Base-by-base conservation (phyloP, 768 basidiomycete genomes). In the Trametes cinnabarina region DNA sequence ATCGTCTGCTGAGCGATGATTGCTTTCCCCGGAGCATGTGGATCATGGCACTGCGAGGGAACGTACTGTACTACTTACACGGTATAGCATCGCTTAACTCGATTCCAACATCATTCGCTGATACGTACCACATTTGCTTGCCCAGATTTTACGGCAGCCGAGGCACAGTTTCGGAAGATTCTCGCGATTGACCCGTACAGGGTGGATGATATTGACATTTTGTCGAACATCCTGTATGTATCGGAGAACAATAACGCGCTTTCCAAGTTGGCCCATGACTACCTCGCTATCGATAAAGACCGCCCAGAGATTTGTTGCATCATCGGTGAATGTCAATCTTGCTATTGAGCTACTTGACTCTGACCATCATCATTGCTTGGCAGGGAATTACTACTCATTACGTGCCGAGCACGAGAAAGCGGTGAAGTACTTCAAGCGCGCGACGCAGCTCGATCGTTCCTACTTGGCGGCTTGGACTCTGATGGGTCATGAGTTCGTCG, bases 401-500 rank as follows among this genome's bases (percentile, higher is more conserved):
- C 85, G 94, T 25, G 84, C 86, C 12, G 96, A 98, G 67, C 94
- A 98, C 72, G 93, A 93, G 70, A 95, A 96, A 74, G 94, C 97
- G 1, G 88, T 98, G 63, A 89, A 89, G 66, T 98, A 98, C 73
- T 98, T 98, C 74, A 82, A 88, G 62, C 83, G 95, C 58, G 94
- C 96, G 8, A 90, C 94, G n/a, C 88, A 95, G 67, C 83, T 99
- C 46, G 95, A 99, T 71, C 83, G 91, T 54, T 94, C 90, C 2
- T 98, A 94, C 73, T 80, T 98, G 43, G 91, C 94, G 7, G 97
- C 97, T 5, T 99, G 97, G 97, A 98, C 96, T 4, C 75, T 99
- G 62, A 94, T 99, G 93, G 97, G 97, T 1, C 97, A 99, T 68
- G 97, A 98, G 73, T 98, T 91, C 66, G 90, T 99, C 42, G 97